These are phyloP conservation scores for Gremmenia infestans DNA, from an alignment of 2,329 filamentous ascomycete genomes.

Conservation along the genomic window DNA sequence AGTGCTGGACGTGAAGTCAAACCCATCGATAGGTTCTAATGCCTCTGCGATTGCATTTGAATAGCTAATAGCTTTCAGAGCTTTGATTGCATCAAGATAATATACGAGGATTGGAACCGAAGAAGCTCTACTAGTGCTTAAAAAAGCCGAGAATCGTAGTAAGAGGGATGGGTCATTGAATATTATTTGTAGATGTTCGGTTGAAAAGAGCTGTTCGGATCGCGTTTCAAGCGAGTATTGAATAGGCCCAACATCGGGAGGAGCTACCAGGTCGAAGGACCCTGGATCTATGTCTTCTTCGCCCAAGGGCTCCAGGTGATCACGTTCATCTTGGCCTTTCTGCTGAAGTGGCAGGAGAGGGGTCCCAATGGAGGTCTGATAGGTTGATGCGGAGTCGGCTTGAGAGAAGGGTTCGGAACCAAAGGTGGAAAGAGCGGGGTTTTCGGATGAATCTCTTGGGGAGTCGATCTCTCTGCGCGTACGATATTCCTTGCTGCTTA, in stretches of 20 bases:
- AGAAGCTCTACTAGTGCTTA: constrained; percentile 52
- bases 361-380: constrained; percentile 20
- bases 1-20: constrained; percentile 49
- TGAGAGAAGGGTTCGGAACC: constrained; percentile 18
- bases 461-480: background rate
- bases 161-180: constrained; percentile 60
- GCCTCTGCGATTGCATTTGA: constrained; percentile 63
- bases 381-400: constrained; percentile 20
- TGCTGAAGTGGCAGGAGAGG: constrained; percentile 27
- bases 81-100: constrained; percentile 68
- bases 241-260: constrained; percentile 31
- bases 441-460: background rate
- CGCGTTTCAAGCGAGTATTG: constrained; percentile 57
- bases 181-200: constrained; percentile 59
- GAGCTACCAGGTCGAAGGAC: constrained; percentile 49
- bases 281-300: constrained; percentile 46
- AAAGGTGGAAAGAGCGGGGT: constrained; percentile 16
- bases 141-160: constrained; percentile 62
- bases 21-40: constrained; percentile 49
- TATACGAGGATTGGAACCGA: constrained; percentile 65
- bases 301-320: constrained; percentile 43
- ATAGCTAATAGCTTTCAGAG: constrained; percentile 64
- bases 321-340: constrained; percentile 37
- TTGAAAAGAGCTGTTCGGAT: constrained; percentile 61
- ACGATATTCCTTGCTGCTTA: background rate